A percentile compares a stretch with the other conserved stretches of the same genome.
Conservation (phyloP, 768 basidiomycete species). For the Phaffia australis region DNA sequence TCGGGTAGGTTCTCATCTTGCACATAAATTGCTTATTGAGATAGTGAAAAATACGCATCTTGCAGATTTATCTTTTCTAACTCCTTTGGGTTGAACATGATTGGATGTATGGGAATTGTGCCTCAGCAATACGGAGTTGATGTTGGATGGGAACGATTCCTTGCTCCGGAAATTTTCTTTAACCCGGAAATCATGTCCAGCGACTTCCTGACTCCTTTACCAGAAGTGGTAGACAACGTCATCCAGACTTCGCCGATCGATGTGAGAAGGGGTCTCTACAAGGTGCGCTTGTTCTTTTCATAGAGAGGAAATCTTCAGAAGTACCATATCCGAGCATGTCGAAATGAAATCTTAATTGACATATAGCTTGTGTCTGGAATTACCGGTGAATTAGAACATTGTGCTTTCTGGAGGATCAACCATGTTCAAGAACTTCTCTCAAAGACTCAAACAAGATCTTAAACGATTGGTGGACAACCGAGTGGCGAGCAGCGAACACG, state of each 20-base stretch:
- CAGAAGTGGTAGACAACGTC: slow-evolving; percentile 89
- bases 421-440: slow-evolving; percentile 99
- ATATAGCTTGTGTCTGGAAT: not conserved
- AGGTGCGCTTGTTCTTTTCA: slow-evolving; percentile 44
- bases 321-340: not conserved
- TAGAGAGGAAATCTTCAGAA: not conserved
- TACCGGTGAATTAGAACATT: slow-evolving; percentile 58
- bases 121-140: slow-evolving; percentile 82
- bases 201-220: slow-evolving; percentile 91
- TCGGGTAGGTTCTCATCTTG: slow-evolving; percentile 47
- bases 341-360: not conserved
- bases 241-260: slow-evolving; percentile 95
- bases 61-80: too few relatives aligned
- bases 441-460: slow-evolving; percentile 86
- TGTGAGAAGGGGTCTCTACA: slow-evolving; percentile 90
- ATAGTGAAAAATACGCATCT: too few relatives aligned
- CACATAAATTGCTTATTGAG: not conserved
- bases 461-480: slow-evolving; percentile 87
- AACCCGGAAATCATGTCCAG: slow-evolving; percentile 98
- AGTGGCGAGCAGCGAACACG: slow-evolving; percentile 61
- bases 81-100: too few relatives aligned
- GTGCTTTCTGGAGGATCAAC: slow-evolving; percentile 94
- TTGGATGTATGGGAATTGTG: not conserved
- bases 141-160: slow-evolving; percentile 96
- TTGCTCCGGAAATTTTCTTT: slow-evolving; percentile 98